Percentiles rank a stretch among this genome's conserved stretches.
These are phyloP conservation scores for Nakazawaea ernobii DNA, from an alignment of 805 yeast genomes.

Conservation along the genomic window DNA sequence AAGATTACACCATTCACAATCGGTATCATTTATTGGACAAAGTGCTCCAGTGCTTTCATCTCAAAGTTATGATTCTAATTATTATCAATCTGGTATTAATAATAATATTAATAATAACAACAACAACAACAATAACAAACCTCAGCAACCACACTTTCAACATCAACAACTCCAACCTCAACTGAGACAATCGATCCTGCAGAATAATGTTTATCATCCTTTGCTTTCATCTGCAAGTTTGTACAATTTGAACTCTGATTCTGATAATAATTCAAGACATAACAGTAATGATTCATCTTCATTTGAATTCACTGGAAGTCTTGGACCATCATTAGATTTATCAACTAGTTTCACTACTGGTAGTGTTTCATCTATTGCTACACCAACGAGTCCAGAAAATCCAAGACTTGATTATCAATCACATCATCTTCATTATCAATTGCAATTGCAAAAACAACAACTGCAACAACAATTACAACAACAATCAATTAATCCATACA, in stretches of 20 bases:
- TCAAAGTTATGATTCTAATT: background rate
- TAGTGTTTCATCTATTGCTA: slow-evolving; percentile 7
- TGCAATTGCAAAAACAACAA: background rate
- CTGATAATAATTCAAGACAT: background rate
- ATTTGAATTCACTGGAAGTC: background rate
- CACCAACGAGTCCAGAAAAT: slow-evolving; percentile 10
- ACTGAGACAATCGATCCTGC: slow-evolving; percentile 3
- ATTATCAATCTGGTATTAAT: slow-evolving; percentile 12
- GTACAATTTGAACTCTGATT: background rate
- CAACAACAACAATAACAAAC: background rate
- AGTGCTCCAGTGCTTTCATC: background rate
- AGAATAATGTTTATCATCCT: slow-evolving; percentile 1
- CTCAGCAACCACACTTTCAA: background rate
- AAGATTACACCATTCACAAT: slow-evolving; percentile 3
- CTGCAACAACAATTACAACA: slow-evolving; percentile 2
- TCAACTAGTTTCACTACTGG: slow-evolving; percentile 7
- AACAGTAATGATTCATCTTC: slow-evolving; percentile 6
- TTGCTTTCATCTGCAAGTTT: slow-evolving; percentile 1
- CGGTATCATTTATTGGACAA: background rate
- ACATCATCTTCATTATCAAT: background rate
- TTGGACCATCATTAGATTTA: slow-evolving; percentile 7
- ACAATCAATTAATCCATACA: background rate
- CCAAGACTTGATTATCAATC: background rate
- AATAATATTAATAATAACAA: background rate
- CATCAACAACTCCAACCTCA: background rate